Base-by-base conservation (phyloP, 176 grass and related monocot species). In the Oryza australiensis region DNA sequence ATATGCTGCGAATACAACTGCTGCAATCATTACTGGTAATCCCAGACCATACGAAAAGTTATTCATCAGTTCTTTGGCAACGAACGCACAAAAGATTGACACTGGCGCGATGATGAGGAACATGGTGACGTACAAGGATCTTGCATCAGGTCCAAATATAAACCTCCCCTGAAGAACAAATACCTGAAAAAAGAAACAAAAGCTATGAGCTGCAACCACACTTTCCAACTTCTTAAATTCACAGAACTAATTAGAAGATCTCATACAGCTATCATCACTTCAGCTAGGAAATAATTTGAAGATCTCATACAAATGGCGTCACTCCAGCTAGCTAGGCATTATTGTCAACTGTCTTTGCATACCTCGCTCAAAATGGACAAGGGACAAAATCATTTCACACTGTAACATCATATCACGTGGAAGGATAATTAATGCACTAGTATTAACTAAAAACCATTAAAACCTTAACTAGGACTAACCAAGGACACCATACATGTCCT, bases 91-190 rank as follows among this genome's bases (percentile, higher is more conserved):
- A 74, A 98, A 98, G 60, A 98, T 74, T 5, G 90, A 82, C 75
- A 90, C 92, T 11, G 92, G 95, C 11, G 82, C 73, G 1, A 94
- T 77, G 67, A 98, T 95, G 59, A 98, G 92, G 70, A 95, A 91
- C 84, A 98, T 90, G 24, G 92, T 98, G 72, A 98, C 79, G 83
- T 94, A 94, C 81, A 95, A 76, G n/a, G 95, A 98, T 80, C 92
- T 87, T 32, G 85, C 92, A 80, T 98, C 95, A 26, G 95, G 95
- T 28, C 95, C 95, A 84, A 98, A 98, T 86, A 98, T 81, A 83
- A 98, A 95, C 78, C 90, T 93, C 90, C 95, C 95, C 87, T 86
- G 38, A 55, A 98, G 86, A 67, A 98, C 79, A 89, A 98, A 98
- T 13, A 95, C 82, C 95, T 95, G 86, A 43, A 75, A 83, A 75